Conservation (phyloP, 768 basidiomycete genomes). For the Tricholoma sp. region DNA sequence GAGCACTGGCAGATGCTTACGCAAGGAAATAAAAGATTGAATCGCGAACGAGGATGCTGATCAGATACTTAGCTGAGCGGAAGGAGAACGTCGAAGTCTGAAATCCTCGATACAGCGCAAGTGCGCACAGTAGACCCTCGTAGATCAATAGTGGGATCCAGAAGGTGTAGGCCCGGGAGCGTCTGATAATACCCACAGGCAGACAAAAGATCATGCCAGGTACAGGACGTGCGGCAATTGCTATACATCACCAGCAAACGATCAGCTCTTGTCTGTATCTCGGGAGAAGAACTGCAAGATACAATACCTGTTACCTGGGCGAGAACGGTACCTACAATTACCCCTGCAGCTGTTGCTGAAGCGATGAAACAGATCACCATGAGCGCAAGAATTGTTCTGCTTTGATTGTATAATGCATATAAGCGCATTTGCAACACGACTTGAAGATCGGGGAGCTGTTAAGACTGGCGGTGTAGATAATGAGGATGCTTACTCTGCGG, state of each 20-base stretch:
- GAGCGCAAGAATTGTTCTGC: slow-evolving; percentile 46
- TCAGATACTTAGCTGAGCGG: slow-evolving; percentile 37
- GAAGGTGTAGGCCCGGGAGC: slow-evolving; percentile 50
- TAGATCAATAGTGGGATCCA: slow-evolving; percentile 58
- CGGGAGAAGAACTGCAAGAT: neutral
- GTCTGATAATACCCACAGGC: slow-evolving; percentile 29
- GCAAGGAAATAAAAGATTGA: slow-evolving; percentile 53
- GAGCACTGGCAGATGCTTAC: slow-evolving; percentile 35
- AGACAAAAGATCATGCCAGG: slow-evolving; percentile 36
- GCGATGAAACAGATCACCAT: slow-evolving; percentile 39
- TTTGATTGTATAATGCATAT: slow-evolving; percentile 55
- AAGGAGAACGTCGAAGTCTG: slow-evolving; percentile 35
- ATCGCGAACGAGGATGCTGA: slow-evolving; percentile 49
- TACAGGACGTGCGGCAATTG: slow-evolving; percentile 12
- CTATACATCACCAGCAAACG: slow-evolving; percentile 1
- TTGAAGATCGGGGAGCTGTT: slow-evolving; percentile 14
- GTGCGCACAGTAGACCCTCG: slow-evolving; percentile 45
- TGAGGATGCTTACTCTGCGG: slow-evolving; percentile 40
- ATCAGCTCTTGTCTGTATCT: neutral
- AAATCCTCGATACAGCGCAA: slow-evolving; percentile 47
- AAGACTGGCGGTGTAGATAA: neutral
- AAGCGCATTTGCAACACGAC: slow-evolving; percentile 59
- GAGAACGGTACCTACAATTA: slow-evolving; percentile 44
- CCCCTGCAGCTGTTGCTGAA: slow-evolving; percentile 34
- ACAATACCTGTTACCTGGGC: slow-evolving; percentile 32